A percentile compares a stretch with the other conserved stretches of the same genome.
Conservation (phyloP, 129 eudicot genomes). For the Deinandra increscens region DNA sequence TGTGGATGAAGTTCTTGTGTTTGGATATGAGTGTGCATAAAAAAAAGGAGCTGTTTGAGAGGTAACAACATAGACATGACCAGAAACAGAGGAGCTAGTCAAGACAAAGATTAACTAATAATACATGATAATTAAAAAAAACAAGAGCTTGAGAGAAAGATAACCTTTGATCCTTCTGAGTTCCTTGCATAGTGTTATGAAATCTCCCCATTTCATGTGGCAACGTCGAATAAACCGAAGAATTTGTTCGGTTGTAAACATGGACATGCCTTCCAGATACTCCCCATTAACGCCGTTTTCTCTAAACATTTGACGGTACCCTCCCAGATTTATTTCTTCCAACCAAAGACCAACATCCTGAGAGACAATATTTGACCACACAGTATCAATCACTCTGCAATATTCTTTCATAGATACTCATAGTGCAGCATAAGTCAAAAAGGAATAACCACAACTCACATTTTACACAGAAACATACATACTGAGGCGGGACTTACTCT, state of each 20-base stretch:
- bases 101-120: neutral
- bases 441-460: neutral
- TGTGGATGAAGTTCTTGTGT: neutral
- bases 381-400: neutral
- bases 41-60: neutral
- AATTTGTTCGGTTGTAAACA: constrained; percentile 91
- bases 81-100: no score
- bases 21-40: neutral
- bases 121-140: neutral
- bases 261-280: constrained; percentile 92
- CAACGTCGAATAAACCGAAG: constrained; percentile 83
- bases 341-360: constrained; percentile 96
- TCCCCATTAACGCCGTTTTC: constrained; percentile 94
- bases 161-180: constrained; percentile 85
- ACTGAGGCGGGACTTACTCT: neutral
- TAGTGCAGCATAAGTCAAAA: neutral
- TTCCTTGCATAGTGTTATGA: constrained; percentile 93
- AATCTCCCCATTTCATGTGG: constrained; percentile 99
- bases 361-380: constrained; percentile 16
- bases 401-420: neutral
- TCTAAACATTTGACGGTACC: constrained; percentile 63
- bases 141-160: constrained; percentile 2
- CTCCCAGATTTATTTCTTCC: constrained; percentile 81
- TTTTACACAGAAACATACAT: neutral
- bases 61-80: neutral